A percentile compares a stretch with the other conserved stretches of the same genome.
Conservation (phyloP, 768 basidiomycete genomes). For the Boletellus ananas region DNA sequence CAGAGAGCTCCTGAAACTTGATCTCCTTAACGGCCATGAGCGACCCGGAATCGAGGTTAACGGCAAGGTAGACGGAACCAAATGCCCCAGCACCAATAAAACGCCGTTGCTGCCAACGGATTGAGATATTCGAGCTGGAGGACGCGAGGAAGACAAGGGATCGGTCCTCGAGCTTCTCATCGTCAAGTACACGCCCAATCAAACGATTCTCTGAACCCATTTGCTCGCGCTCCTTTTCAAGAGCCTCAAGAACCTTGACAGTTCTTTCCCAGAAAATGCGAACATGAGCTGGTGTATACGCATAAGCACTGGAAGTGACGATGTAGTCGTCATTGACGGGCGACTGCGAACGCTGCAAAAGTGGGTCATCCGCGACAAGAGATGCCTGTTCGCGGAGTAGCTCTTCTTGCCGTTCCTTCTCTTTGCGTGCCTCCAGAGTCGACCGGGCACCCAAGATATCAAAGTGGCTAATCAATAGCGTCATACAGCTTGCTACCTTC, state of each 20-base stretch:
- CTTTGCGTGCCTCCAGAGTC: conserved; percentile 80
- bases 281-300: conserved; percentile 60
- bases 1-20: conserved; percentile 90
- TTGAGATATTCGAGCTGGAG: conserved; percentile 91
- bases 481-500: conserved; percentile 95
- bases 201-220: conserved; percentile 68
- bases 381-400: conserved; percentile 51
- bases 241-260: conserved; percentile 49
- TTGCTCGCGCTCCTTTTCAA: conserved; percentile 63
- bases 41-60: conserved; percentile 92
- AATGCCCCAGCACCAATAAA: conserved; percentile 99
- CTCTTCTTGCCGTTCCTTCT: conserved; percentile 82
- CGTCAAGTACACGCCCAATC: conserved; percentile 89
- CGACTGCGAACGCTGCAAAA: conserved; percentile 40
- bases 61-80: conserved; percentile 98
- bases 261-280: conserved; percentile 75
- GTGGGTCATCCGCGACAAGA: conserved; percentile 42
- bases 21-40: conserved; percentile 99
- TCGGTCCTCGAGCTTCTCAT: conserved; percentile 90
- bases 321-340: conserved; percentile 36
- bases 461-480: conserved; percentile 93
- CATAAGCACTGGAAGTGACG: conserved; percentile 28
- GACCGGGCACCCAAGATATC: conserved; percentile 96
- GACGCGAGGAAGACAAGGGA: conserved; percentile 93
- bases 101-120: conserved; percentile 96